These are phyloP conservation scores for Fusarium devonianum DNA, from an alignment of 2,329 filamentous ascomycete species.

Conservation along the genomic window DNA sequence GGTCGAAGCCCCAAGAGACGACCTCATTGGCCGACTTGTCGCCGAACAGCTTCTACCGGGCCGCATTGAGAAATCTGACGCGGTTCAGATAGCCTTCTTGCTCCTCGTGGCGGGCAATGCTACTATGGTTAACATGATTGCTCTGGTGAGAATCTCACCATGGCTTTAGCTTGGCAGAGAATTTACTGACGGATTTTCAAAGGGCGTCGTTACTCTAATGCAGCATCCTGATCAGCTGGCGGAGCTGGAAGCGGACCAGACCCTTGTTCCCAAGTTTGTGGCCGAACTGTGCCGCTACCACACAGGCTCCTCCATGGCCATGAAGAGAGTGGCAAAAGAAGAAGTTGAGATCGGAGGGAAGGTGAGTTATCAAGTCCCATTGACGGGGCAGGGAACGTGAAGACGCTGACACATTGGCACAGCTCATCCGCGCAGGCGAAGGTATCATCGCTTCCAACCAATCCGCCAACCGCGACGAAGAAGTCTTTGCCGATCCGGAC, in stretches of 20 bases:
- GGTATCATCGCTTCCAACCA: constrained; percentile 57
- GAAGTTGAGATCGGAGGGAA: constrained; percentile 54
- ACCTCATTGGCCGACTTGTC: constrained; percentile 54
- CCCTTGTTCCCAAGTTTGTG: constrained; percentile 50
- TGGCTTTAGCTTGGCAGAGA: not conserved
- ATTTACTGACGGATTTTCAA: not conserved
- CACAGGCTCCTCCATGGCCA: constrained; percentile 55
- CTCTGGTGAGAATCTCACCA: constrained; percentile 43
- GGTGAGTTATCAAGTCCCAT: too few species aligned
- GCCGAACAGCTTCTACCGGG: constrained; percentile 50
- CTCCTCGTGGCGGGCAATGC: constrained; percentile 60
- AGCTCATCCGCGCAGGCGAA: constrained; percentile 52
- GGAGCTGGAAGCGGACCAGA: constrained; percentile 50
- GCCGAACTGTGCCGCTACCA: constrained; percentile 58
- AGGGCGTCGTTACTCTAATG: constrained; percentile 54
- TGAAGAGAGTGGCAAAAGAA: constrained; percentile 55
- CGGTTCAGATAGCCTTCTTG: constrained; percentile 56
- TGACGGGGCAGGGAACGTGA: too few species aligned
- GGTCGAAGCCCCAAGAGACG: constrained; percentile 49
- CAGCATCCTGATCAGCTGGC: constrained; percentile 52
- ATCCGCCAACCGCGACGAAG: constrained; percentile 56
- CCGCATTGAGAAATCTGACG: constrained; percentile 49
- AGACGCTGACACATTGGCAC: too few species aligned
- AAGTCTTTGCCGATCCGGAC: constrained; percentile 51
- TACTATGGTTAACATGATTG: constrained; percentile 60